A percentile compares a stretch with the other conserved stretches of the same genome.
Evolutionary conservation across 495 filamentous ascomycete species (phyloP).

Genomic region (Neurospora sp.): DNA sequence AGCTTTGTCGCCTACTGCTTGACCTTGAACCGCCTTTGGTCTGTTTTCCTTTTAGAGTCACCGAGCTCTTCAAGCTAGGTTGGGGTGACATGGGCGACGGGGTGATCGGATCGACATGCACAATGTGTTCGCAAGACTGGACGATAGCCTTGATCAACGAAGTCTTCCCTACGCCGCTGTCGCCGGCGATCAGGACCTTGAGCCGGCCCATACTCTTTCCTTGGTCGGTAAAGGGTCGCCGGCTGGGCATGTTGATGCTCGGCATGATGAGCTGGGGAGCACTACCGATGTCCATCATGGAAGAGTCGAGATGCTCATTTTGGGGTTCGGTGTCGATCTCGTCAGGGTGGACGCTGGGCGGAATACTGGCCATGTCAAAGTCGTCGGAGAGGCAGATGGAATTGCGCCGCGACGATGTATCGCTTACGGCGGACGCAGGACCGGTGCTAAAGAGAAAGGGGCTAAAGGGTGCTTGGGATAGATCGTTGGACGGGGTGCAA

Average conservation of each 20-base stretch:
- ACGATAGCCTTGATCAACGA: slow-evolving; percentile 88
- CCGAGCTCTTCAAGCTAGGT: slow-evolving; percentile 13
- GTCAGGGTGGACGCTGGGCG: slow-evolving; percentile 3
- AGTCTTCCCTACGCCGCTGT: slow-evolving; percentile 78
- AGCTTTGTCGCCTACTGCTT: slow-evolving; percentile 1
- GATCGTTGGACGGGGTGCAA: slow-evolving; percentile 14
- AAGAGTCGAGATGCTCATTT: slow-evolving; percentile 7
- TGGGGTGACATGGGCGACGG: slow-evolving; percentile 24
- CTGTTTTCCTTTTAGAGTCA: not conserved
- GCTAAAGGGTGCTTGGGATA: slow-evolving; percentile 42
- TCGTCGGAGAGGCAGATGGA: slow-evolving; percentile 46
- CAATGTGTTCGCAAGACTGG: slow-evolving; percentile 90
- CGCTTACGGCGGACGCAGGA: slow-evolving; percentile 36
- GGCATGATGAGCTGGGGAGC: slow-evolving; percentile 95
- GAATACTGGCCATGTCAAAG: slow-evolving; percentile 18
- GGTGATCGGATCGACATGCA: slow-evolving; percentile 79
- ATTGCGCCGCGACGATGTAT: slow-evolving; percentile 45
- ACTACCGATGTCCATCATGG: slow-evolving; percentile 41
- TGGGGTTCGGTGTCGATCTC: slow-evolving; percentile 5
- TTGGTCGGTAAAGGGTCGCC: slow-evolving; percentile 80
- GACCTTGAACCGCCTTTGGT: not conserved
- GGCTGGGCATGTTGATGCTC: slow-evolving; percentile 87
- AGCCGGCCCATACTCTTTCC: slow-evolving; percentile 78
- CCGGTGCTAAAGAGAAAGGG: slow-evolving; percentile 41
- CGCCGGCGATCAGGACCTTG: slow-evolving; percentile 81